Conservation (phyloP, 768 basidiomycete genomes). For the Boletus sp. region DNA sequence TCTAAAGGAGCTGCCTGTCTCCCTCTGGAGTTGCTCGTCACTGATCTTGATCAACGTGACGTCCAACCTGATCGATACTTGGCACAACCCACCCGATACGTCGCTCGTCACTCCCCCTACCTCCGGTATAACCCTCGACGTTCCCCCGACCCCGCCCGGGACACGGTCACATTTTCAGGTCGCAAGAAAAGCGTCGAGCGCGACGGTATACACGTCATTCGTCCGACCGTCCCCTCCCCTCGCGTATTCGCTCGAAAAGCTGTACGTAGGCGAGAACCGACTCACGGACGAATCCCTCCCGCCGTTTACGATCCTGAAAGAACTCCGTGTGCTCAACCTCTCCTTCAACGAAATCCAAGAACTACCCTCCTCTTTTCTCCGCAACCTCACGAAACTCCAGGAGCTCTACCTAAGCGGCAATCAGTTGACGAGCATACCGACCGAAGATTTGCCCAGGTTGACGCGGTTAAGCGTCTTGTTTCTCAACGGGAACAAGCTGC, state of each 20-base stretch:
- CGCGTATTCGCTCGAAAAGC: conserved; percentile 66
- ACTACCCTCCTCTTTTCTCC: conserved; percentile 75
- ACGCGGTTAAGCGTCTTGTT: conserved; percentile 71
- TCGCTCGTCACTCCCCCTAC: conserved; percentile 25
- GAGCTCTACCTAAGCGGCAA: conserved; percentile 96
- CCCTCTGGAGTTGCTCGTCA: conserved; percentile 81
- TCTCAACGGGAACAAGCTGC: conserved; percentile 90
- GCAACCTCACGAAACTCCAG: conserved; percentile 66
- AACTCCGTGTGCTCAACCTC: conserved; percentile 81
- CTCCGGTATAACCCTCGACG: conserved; percentile 25
- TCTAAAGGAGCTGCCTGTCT: conserved; percentile 67
- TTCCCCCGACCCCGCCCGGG: conserved; percentile 10
- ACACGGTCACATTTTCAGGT: conserved; percentile 20
- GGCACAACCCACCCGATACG: conserved; percentile 60
- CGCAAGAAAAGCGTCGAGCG: conserved; percentile 36
- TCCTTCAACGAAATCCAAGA: conserved; percentile 95
- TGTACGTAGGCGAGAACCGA: conserved; percentile 90
- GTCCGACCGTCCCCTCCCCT: conserved; percentile 50
- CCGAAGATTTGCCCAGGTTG: conserved; percentile 80
- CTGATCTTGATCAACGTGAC: conserved; percentile 79
- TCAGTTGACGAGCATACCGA: conserved; percentile 83
- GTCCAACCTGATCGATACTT: conserved; percentile 77
- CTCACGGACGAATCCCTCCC: conserved; percentile 78
- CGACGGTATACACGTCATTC: conserved; percentile 29
- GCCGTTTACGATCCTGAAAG: conserved; percentile 70